Evolutionary conservation across 257 asterid genomes (phyloP).

Genomic region (Handroanthus guayacan): DNA sequence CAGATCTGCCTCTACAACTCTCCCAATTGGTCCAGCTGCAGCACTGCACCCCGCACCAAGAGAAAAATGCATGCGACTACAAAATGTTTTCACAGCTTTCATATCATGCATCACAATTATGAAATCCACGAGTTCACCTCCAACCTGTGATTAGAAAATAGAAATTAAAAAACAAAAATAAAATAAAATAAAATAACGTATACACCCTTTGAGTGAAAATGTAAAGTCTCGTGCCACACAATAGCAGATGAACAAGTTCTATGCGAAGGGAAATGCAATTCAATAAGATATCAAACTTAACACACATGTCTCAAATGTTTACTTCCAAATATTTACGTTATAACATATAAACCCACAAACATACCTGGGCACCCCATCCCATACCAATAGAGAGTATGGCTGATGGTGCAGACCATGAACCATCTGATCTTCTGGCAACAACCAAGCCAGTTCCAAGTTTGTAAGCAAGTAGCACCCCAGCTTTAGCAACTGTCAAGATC

Average conservation of each 20-base stretch:
- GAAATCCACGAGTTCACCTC: constrained; percentile 98
- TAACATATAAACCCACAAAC: not conserved
- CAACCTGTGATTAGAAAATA: constrained; percentile 57
- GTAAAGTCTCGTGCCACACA: not conserved
- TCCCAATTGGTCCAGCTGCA: constrained; percentile 98
- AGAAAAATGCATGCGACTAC: constrained; percentile 98
- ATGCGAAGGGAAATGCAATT: constrained; percentile 7
- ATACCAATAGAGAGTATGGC: constrained; percentile 89
- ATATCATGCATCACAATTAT: constrained; percentile 87
- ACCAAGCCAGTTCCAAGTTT: constrained; percentile 97
- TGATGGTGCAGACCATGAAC: constrained; percentile 99
- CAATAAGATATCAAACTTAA: not conserved
- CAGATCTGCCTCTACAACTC: constrained; percentile 95
- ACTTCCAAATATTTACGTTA: constrained; percentile 11
- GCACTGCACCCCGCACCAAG: constrained; percentile 99
- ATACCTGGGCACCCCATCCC: constrained; percentile 99
- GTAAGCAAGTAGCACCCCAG: constrained; percentile 80
- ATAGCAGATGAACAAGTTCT: constrained; percentile 9
- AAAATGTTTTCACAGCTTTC: constrained; percentile 93
- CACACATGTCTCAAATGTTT: not conserved
- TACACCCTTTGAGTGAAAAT: constrained; percentile 6
- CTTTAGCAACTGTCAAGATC: constrained; percentile 92
- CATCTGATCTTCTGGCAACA: constrained; percentile 88
- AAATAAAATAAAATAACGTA: constrained; percentile 13
- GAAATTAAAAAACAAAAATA: too few species aligned